Percentiles rank a stretch among this genome's conserved stretches.
Evolutionary conservation across 768 basidiomycete genomes (phyloP).

Genomic region (Calocybe cyanea): DNA sequence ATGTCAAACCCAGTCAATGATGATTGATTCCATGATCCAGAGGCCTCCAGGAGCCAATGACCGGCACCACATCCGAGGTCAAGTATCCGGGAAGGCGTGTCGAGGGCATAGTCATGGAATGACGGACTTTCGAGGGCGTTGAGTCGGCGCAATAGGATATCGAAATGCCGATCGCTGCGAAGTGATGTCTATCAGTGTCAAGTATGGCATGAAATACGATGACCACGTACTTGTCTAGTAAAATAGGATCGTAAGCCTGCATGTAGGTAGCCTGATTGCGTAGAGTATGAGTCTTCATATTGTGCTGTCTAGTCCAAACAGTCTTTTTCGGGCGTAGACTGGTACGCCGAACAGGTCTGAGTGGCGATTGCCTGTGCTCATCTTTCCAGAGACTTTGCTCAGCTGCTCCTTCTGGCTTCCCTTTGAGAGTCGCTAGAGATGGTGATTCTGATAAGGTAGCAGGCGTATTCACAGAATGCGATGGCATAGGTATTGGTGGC

Average conservation of each 20-base stretch:
- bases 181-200: constrained; percentile 5
- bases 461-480: constrained; percentile 12
- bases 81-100: constrained; percentile 52
- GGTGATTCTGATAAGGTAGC: neutral
- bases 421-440: constrained; percentile 5
- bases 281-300: constrained; percentile 56
- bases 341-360: neutral
- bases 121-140: constrained; percentile 51
- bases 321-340: constrained; percentile 22
- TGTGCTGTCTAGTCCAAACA: constrained; percentile 36
- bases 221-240: constrained; percentile 52
- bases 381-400: constrained; percentile 10
- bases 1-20: constrained; percentile 67
- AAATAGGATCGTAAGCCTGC: constrained; percentile 58
- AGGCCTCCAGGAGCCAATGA: constrained; percentile 62
- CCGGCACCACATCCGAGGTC: constrained; percentile 79
- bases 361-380: constrained; percentile 20
- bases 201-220: constrained; percentile 4
- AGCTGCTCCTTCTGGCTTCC: neutral
- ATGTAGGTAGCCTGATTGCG: constrained; percentile 51
- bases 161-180: constrained; percentile 57
- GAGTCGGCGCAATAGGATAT: constrained; percentile 53
- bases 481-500: constrained; percentile 6
- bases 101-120: constrained; percentile 49
- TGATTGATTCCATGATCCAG: constrained; percentile 55